Base-by-base conservation (phyloP, 495 filamentous ascomycete genomes). In the Aspergillus indologenus region DNA sequence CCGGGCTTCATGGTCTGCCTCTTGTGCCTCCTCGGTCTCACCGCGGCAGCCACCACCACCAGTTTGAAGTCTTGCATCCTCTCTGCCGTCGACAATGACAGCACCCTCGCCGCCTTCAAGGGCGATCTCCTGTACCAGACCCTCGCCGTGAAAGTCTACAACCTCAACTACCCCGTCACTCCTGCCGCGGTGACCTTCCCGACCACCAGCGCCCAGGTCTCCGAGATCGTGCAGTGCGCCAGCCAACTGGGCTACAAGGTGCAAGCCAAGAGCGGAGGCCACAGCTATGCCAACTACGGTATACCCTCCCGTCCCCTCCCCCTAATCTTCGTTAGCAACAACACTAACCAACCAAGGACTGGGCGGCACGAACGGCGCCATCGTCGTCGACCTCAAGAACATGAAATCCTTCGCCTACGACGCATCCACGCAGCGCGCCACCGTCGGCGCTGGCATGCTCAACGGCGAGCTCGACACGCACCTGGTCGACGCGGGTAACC, bases 261-360 rank as follows among this genome's bases (percentile, higher is more conserved):
- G 20, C 87, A 90, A 60, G 76, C 88, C 11, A 83, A 79, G 62
- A 84, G 83, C 43, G 90, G 90, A 15, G 90, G 90, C 1, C 90
- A 92, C 65, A 89, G 85, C 15, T 91, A 87, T 71, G 85, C 77
- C 1, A 85, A 83, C 5, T 81, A 81, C 62, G 71, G 71, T 70
- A 66, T 46, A 55, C 56, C 49, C 9, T 29, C 45, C 45, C 9
- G 8, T 26, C 23, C 23, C 5, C 47, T 11, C 21, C 24, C 4
- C 23, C 18, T 15, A 29, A n/a, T n/a, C 5, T 29, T 18, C 23
- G 15, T 23, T 18, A 21, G 3, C 46, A 14, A 12, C 21, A 7
- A 50, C 47, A n/a, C 22, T 18, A 24, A 7, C 23, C 1, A 18
- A 40, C 6, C 12, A 5, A 68, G 81, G 83, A 15, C 67, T 85